Conservation (phyloP, 352 stramenopile species). For the Pythium guiyangense region DNA sequence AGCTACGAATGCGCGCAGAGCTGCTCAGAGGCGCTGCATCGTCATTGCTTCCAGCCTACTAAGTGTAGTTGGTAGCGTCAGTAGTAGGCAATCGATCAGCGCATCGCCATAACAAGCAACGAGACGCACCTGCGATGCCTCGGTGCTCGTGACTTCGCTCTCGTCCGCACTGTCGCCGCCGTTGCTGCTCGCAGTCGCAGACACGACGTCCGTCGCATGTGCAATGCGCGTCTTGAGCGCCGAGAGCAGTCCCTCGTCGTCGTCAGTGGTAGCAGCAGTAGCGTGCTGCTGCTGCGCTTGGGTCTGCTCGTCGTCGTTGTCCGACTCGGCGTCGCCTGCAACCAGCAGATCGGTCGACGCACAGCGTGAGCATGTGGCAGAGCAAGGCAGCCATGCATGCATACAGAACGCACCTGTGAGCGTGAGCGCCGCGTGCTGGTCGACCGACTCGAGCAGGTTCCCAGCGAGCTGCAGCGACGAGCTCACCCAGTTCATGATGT, state of each 20-base stretch:
- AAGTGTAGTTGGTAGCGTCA: too few relatives aligned
- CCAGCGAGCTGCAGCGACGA: slow-evolving; percentile 78
- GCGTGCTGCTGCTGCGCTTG: not conserved
- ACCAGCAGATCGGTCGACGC: slow-evolving; percentile 1
- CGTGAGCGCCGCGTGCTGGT: slow-evolving; percentile 77
- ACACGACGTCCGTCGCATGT: slow-evolving; percentile 11
- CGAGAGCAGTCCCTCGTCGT: slow-evolving; percentile 4
- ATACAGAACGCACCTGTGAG: slow-evolving; percentile 44
- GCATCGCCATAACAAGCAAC: not conserved
- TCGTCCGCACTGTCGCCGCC: not conserved
- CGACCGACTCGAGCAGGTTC: slow-evolving; percentile 79
- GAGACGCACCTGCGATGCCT: slow-evolving; percentile 5
- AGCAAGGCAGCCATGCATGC: too few relatives aligned
- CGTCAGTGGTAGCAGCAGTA: too few relatives aligned
- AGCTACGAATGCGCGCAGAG: slow-evolving; percentile 11
- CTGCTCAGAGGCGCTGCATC: not conserved
- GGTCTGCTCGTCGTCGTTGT: slow-evolving; percentile 3
- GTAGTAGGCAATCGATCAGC: not conserved
- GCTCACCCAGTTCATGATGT: slow-evolving; percentile 83
- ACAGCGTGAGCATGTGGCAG: slow-evolving; percentile 3
- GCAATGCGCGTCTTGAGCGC: slow-evolving; percentile 10
- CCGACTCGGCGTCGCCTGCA: slow-evolving; percentile 11
- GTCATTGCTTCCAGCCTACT: not conserved
- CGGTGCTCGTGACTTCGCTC: not conserved
- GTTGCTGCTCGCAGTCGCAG: slow-evolving; percentile 11